phyloP scores from a whole-genome alignment of 331 rosid genomes.

The Telfairia occidentalis region DNA sequence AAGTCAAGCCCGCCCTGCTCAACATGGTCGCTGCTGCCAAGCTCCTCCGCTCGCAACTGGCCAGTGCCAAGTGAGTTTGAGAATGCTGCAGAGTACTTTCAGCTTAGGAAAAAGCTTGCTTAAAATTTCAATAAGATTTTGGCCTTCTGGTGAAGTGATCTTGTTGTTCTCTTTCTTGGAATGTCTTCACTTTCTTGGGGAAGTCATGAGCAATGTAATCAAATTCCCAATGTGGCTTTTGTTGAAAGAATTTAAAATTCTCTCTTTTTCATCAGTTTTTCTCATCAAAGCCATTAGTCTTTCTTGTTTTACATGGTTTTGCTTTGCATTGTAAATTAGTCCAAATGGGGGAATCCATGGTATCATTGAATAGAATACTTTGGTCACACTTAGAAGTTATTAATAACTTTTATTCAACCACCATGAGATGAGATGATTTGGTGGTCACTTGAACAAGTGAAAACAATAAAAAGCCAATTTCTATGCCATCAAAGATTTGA shows the following conservation, averaged over 20 bases:
- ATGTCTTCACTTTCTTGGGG: background rate
- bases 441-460: too few species aligned
- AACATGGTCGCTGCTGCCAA: slow-evolving; percentile 90
- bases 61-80: slow-evolving; percentile 47
- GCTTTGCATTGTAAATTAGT: background rate
- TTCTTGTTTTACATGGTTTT: background rate
- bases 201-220: background rate
- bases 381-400: too few species aligned
- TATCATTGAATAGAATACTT: too few species aligned
- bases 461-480: too few species aligned
- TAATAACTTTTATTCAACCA: too few species aligned
- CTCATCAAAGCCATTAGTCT: background rate
- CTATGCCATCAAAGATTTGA: too few species aligned
- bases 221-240: slow-evolving; percentile 2
- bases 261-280: background rate
- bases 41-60: slow-evolving; percentile 70
- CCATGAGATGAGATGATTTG: too few species aligned
- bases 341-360: background rate
- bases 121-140: slow-evolving; percentile 1
- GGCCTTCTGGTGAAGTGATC: background rate
- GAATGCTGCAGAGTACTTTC: background rate
- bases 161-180: slow-evolving; percentile 1
- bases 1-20: slow-evolving; percentile 81
- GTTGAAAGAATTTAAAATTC: background rate
- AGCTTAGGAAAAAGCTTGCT: background rate